phyloP scores from a whole-genome alignment of 805 yeast genomes.

The Candida yuanshanica region DNA sequence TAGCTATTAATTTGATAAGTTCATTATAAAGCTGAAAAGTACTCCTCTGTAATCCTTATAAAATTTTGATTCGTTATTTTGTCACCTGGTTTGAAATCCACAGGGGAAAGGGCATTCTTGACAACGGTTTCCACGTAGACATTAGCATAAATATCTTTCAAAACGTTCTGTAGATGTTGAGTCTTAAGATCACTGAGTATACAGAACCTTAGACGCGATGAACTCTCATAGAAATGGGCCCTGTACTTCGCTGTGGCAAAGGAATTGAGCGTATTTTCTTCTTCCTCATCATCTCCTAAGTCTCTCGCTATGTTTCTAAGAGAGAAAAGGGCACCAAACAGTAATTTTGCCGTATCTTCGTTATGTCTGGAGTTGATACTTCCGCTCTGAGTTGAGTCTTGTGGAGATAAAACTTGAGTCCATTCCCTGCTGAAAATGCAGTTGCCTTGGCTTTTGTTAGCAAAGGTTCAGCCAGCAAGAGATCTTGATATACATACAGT shows the following conservation, averaged over 20 bases:
- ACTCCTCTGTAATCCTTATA: slow-evolving; percentile 30
- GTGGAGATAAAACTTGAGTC: slow-evolving; percentile 29
- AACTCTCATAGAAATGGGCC: slow-evolving; percentile 74
- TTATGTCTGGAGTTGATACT: slow-evolving; percentile 48
- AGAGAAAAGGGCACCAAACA: slow-evolving; percentile 83
- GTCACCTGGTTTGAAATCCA: slow-evolving; percentile 49
- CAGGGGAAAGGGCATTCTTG: slow-evolving; percentile 53
- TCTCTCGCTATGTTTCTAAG: slow-evolving; percentile 69
- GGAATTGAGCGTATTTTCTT: slow-evolving; percentile 36
- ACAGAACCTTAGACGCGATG: slow-evolving; percentile 72
- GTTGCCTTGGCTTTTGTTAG: slow-evolving; percentile 34
- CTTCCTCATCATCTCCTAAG: slow-evolving; percentile 31
- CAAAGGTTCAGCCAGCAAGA: no score
- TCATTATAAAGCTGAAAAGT: neutral
- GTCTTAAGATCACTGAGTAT: slow-evolving; percentile 60
- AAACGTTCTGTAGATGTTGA: slow-evolving; percentile 47
- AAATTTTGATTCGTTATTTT: slow-evolving; percentile 55
- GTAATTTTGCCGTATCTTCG: slow-evolving; percentile 69
- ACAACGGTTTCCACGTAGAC: slow-evolving; percentile 57
- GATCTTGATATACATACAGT: slow-evolving; percentile 45
- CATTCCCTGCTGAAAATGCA: slow-evolving; percentile 82
- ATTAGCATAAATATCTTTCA: slow-evolving; percentile 54
- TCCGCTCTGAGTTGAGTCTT: slow-evolving; percentile 23
- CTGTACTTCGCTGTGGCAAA: slow-evolving; percentile 73
- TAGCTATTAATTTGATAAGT: neutral